Conservation (phyloP, 257 asterid genomes). For the Lithospermum erythrorhizon region DNA sequence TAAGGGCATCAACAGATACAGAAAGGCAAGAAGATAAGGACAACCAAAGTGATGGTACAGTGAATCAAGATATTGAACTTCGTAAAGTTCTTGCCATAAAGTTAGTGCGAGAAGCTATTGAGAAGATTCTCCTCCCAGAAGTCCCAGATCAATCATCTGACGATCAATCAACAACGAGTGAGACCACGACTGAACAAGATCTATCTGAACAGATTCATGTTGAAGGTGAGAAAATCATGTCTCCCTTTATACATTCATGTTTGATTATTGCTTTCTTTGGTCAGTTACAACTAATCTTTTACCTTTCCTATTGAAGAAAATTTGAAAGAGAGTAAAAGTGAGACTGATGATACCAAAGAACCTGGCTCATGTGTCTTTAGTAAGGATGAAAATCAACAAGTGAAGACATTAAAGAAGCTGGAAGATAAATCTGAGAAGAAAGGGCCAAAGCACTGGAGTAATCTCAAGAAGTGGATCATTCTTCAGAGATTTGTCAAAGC, state of each 20-base stretch:
- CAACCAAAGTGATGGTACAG: constrained; percentile 21
- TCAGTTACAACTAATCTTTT: constrained; percentile 2
- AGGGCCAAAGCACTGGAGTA: constrained; percentile 89
- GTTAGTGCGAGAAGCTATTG: constrained; percentile 90
- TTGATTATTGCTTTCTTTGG: background rate
- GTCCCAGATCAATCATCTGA: constrained; percentile 77
- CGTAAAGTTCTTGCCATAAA: constrained; percentile 66
- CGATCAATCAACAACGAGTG: constrained; percentile 50
- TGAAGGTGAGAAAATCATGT: constrained; percentile 25
- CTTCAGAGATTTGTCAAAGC: constrained; percentile 78
- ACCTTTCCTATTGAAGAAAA: constrained; percentile 16
- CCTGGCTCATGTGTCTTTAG: constrained; percentile 11
- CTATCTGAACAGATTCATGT: constrained; percentile 22
- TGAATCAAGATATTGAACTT: constrained; percentile 45
- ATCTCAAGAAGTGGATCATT: constrained; percentile 86
- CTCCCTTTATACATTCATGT: background rate
- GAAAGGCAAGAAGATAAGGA: constrained; percentile 20
- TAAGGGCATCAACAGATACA: constrained; percentile 11
- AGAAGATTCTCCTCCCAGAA: constrained; percentile 93
- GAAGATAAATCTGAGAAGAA: constrained; percentile 37
- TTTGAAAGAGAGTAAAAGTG: constrained; percentile 17
- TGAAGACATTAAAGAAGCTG: constrained; percentile 15
- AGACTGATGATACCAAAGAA: constrained; percentile 8
- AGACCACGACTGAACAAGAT: constrained; percentile 35
- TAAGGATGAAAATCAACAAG: constrained; percentile 10